Evolutionary conservation across 192 early-diverging fungal species (phyloP).

Genomic region (Coemansia sp.): DNA sequence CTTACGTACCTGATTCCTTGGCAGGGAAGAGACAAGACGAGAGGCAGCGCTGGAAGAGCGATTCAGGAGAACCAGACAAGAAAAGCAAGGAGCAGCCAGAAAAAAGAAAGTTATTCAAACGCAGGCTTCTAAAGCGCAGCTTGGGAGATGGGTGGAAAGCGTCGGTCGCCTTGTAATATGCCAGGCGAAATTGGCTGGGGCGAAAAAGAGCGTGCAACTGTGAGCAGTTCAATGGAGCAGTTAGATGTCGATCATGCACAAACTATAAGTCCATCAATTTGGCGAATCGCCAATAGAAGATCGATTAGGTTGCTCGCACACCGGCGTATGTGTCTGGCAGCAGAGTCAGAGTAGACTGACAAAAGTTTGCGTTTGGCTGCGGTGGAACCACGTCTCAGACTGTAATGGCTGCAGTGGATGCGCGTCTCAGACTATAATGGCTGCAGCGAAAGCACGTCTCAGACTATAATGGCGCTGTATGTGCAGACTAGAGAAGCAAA

Average conservation of each 20-base stretch:
- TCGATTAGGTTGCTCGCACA: constrained; percentile 3
- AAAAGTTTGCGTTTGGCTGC: neutral
- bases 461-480: too few species aligned
- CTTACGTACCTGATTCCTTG: neutral
- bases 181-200: constrained; percentile 1
- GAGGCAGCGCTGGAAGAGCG: neutral
- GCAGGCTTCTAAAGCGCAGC: neutral
- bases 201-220: constrained; percentile 5
- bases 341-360: neutral
- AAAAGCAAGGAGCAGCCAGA: neutral
- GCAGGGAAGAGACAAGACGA: neutral
- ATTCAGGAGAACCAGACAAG: neutral
- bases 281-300: constrained; percentile 15
- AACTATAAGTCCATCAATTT: constrained; percentile 1
- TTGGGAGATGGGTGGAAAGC: neutral
- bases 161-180: neutral
- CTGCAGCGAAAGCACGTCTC: neutral
- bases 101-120: neutral
- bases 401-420: neutral
- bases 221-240: constrained; percentile 1
- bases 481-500: neutral
- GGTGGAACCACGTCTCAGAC: neutral
- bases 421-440: neutral
- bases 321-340: neutral
- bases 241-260: constrained; percentile 21